Conservation (phyloP, 345 rosid species). For the Populus tremula region DNA sequence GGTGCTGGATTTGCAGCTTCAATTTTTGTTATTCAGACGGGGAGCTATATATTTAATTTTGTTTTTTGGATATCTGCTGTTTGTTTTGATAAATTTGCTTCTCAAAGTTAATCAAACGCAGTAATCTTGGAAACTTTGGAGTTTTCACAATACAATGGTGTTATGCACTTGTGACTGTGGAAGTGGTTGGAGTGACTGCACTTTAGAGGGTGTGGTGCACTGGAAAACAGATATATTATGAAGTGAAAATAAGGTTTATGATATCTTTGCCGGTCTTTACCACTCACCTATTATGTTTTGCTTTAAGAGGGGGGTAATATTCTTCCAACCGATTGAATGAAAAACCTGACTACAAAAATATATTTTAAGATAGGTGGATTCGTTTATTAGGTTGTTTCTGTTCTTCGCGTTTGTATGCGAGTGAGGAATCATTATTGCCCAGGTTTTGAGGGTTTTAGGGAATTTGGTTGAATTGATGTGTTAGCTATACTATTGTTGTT, state of each 20-base stretch:
- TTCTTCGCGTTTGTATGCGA: background rate
- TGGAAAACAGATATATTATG: background rate
- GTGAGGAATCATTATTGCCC: background rate
- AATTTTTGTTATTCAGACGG: background rate
- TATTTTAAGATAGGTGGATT: background rate
- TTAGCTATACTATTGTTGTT: too few species aligned
- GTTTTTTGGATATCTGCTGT: background rate
- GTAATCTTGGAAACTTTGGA: background rate
- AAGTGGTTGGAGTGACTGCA: background rate
- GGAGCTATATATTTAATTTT: background rate
- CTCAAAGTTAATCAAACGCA: slow-evolving; percentile 1
- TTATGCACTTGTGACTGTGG: background rate
- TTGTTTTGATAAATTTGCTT: slow-evolving; percentile 1
- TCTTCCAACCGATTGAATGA: background rate
- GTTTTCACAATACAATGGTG: background rate
- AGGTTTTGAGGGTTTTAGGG: background rate
- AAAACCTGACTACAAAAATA: background rate
- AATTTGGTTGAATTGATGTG: background rate
- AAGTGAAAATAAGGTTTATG: background rate
- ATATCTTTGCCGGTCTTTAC: background rate
- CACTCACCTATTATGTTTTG: background rate
- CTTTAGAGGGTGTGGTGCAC: background rate
- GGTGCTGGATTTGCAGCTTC: slow-evolving; percentile 6
- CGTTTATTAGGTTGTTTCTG: background rate
- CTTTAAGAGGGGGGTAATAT: background rate